phyloP scores from a whole-genome alignment of 2,329 filamentous ascomycete genomes.

The Colletotrichum orbiculare region DNA sequence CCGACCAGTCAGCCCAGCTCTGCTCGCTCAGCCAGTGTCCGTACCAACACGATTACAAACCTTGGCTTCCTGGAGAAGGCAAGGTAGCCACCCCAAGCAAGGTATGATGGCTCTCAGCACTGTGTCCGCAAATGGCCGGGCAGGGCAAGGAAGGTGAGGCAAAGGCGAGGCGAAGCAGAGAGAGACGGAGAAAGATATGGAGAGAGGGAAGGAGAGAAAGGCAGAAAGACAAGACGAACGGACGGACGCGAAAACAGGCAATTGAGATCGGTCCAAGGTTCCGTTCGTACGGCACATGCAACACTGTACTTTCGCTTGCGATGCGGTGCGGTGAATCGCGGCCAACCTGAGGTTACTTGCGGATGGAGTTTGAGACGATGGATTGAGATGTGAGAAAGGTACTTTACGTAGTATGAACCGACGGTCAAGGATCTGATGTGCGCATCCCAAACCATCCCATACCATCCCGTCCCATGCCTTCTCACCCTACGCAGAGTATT shows the following conservation, averaged over 20 bases:
- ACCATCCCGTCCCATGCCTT: too few species aligned
- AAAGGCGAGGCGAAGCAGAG: background rate
- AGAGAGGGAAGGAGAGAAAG: too few species aligned
- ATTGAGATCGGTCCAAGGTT: slow-evolving; percentile 3
- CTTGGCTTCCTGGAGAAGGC: background rate
- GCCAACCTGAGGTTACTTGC: slow-evolving; percentile 7
- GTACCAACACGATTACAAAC: slow-evolving; percentile 11
- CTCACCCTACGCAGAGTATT: too few species aligned
- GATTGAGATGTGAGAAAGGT: slow-evolving; percentile 11
- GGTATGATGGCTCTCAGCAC: too few species aligned
- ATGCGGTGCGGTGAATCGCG: background rate
- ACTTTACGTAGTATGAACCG: background rate
- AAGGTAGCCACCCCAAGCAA: background rate
- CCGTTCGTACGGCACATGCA: slow-evolving; percentile 31
- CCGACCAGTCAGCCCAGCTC: slow-evolving; percentile 15
- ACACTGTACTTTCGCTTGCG: slow-evolving; percentile 21
- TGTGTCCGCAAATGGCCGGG: too few species aligned
- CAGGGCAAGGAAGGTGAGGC: too few species aligned
- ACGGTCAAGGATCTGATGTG: slow-evolving; percentile 1
- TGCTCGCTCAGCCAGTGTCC: slow-evolving; percentile 8
- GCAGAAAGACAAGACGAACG: background rate
- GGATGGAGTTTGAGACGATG: slow-evolving; percentile 14
- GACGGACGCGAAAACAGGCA: background rate
- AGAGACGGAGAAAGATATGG: background rate
- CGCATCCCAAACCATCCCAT: too few species aligned